phyloP scores from a whole-genome alignment of 257 asterid genomes.

The Anisodus acutangulus region DNA sequence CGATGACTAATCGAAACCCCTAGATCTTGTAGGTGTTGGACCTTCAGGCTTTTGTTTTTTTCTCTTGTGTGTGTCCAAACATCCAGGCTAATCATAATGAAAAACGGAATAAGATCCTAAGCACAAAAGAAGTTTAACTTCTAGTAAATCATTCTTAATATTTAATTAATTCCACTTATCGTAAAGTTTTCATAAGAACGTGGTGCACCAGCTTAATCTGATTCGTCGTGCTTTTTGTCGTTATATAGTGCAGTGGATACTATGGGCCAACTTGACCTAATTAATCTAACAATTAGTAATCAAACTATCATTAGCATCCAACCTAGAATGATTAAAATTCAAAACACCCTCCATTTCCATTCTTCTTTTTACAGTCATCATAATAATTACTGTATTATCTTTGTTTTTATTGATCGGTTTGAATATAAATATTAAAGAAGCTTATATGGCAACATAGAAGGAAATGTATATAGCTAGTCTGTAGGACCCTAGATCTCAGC shows the following conservation, averaged over 20 bases:
- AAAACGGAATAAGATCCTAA: constrained; percentile 12
- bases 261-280: constrained; percentile 12
- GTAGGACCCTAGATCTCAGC: neutral
- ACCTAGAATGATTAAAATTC: constrained; percentile 15
- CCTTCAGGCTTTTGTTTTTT: neutral
- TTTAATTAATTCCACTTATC: constrained; percentile 20
- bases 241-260: constrained; percentile 11
- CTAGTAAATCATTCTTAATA: constrained; percentile 27
- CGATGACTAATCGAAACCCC: constrained; percentile 2
- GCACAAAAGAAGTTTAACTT: constrained; percentile 20
- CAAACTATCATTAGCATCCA: neutral
- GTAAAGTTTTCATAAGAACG: constrained; percentile 5
- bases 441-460: neutral
- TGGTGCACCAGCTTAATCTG: constrained; percentile 27
- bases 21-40: constrained; percentile 25
- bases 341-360: neutral
- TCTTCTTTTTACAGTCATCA: neutral
- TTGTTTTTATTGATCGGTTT: neutral
- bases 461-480: neutral
- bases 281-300: neutral
- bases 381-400: neutral
- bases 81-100: constrained; percentile 22
- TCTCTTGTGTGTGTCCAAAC: constrained; percentile 17
- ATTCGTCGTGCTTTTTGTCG: constrained; percentile 22
- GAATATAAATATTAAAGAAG: neutral